Conservation (phyloP, 495 filamentous ascomycete species). For the Penicillium antarcticum region DNA sequence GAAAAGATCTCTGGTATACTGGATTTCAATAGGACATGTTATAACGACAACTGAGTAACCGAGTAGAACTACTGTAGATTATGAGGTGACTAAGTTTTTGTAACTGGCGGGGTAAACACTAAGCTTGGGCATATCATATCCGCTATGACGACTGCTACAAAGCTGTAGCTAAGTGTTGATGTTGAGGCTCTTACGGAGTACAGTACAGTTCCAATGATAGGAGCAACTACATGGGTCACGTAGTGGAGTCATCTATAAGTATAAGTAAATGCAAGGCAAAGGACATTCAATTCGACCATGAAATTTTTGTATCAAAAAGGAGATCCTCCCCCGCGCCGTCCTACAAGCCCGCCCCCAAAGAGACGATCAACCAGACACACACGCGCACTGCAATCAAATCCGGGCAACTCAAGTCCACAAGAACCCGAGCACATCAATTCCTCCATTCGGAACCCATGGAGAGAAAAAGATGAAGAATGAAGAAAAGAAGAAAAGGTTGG, state of each 20-base stretch:
- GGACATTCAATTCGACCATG: conserved; percentile 30
- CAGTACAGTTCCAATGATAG: neutral
- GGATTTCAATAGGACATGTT: too few relatives aligned
- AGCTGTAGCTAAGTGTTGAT: neutral
- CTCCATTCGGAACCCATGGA: conserved; percentile 6
- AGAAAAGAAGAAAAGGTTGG: neutral
- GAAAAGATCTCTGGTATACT: neutral
- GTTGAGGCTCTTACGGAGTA: neutral
- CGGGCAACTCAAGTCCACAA: neutral
- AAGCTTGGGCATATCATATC: neutral
- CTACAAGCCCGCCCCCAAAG: conserved; percentile 12
- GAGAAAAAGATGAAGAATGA: neutral
- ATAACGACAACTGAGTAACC: too few relatives aligned
- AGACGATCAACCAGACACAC: neutral
- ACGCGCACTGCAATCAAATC: neutral
- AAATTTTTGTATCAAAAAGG: conserved; percentile 27
- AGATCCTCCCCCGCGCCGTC: conserved; percentile 14
- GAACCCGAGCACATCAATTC: neutral
- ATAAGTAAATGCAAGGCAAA: conserved; percentile 15
- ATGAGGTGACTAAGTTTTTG: too few relatives aligned
- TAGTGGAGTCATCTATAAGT: neutral
- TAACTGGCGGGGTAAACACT: neutral
- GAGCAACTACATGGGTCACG: neutral
- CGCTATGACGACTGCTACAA: neutral
- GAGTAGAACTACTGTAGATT: too few relatives aligned